Base-by-base conservation (phyloP, 306 rosid species). In the Sicyos edulis region DNA sequence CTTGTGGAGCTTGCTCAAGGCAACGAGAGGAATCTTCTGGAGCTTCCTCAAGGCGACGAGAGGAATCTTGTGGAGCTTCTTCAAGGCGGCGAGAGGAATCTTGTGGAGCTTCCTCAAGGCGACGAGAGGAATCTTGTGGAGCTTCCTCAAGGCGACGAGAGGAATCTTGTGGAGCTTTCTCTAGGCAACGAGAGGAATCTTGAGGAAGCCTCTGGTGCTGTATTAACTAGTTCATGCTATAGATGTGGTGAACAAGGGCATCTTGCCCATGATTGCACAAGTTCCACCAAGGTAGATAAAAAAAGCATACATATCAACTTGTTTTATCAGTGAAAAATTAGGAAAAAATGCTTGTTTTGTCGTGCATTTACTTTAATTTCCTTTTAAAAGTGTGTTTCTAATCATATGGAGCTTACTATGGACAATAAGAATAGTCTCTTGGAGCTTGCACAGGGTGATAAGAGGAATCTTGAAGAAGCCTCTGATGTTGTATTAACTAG, bases 181-280 rank as follows among this genome's bases (percentile, higher is more conserved):
- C 83, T 88, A 97, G 78, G 10, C 8, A 53, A 80, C 71, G 6
- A 40, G 9, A 40, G 9, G 45, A 40, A 77, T 29, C 74, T 74
- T 21, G 86, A 84, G 29, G 98, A 88, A 76, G 66, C 80, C 44
- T 70, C 68, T 72, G 84, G 69, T 75, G 80, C 82, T 21, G 82
- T 77, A 34, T 69, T 85, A 0, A 80, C 85, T 76, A 86, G 84
- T 76, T 81, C 86, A 40, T 40, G 45, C 45, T 40, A 0, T 40
- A 40, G 45, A 40, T 92, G 96, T 69, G 89, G 90, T 53, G 93
- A 86, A 77, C 88, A 44, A 61, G 96, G 98, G 75, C 98, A 92
- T 87, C 82, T 90, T 77, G 91, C 98, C 20, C 85, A 93, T 61
- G 96, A 89, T 74, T 92, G 97, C 83, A 53, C 64, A 26, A 84